These are phyloP conservation scores for Myrmaecium sp. DNA, from an alignment of 2,329 filamentous ascomycete species.

Conservation along the genomic window DNA sequence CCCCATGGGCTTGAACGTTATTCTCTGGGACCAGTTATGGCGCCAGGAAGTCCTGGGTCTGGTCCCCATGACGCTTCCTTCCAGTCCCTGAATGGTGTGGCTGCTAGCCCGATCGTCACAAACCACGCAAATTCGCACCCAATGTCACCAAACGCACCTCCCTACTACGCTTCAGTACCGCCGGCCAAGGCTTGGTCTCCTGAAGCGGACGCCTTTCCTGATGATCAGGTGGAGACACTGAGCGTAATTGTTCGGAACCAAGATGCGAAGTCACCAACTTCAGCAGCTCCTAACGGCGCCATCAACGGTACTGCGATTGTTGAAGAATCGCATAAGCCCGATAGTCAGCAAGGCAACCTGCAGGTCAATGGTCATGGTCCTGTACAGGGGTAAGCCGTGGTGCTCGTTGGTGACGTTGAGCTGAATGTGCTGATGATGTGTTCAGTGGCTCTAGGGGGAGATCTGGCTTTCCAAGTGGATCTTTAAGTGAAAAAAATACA, in stretches of 20 bases:
- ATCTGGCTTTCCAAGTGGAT: no score
- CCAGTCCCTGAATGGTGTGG: conserved; percentile 13
- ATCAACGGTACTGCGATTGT: conserved; percentile 36
- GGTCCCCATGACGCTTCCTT: conserved; percentile 11
- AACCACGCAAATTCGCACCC: conserved; percentile 12
- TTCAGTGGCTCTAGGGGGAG: no score
- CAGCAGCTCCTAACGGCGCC: conserved; percentile 33
- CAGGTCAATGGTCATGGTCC: conserved; percentile 18
- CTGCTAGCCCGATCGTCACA: conserved; percentile 10
- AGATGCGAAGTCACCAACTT: no score
- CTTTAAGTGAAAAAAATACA: no score
- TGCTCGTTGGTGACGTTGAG: no score
- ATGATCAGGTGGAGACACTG: conserved; percentile 35
- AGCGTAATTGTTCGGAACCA: conserved; percentile 34
- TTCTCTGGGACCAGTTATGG: conserved; percentile 11
- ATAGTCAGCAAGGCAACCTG: conserved; percentile 20
- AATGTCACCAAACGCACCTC: conserved; percentile 2
- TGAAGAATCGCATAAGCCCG: conserved; percentile 27
- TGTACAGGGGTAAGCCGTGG: conserved; percentile 16
- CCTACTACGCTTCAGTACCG: conserved; percentile 10
- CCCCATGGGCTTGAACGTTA: conserved; percentile 20
- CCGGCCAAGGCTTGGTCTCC: conserved; percentile 14
- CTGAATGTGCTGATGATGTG: no score
- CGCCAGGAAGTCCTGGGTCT: conserved; percentile 7
- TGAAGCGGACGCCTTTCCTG: conserved; percentile 31